These are phyloP conservation scores for Lipomyces spencermartinsiae DNA, from an alignment of 805 yeast species.

Conservation along the genomic window DNA sequence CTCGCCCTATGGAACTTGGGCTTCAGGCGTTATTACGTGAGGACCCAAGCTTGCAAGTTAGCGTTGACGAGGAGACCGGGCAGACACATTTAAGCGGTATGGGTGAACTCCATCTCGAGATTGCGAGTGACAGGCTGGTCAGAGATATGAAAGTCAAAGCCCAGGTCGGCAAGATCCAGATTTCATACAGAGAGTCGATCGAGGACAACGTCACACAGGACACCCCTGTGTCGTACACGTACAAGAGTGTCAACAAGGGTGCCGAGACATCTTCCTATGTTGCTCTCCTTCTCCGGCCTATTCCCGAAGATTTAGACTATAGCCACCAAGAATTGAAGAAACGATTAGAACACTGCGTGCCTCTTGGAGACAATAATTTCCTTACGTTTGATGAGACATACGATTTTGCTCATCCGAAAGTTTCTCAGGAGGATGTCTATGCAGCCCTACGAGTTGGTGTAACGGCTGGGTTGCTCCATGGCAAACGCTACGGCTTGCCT, in stretches of 20 bases:
- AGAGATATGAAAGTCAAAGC: conserved; percentile 83
- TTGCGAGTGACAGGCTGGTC: conserved; percentile 78
- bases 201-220: conserved; percentile 11
- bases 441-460: conserved; percentile 45
- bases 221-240: conserved; percentile 26
- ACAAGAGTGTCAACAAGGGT: conserved; percentile 39
- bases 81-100: conserved; percentile 91
- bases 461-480: conserved; percentile 52
- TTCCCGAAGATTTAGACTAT: conserved; percentile 42
- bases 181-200: conserved; percentile 83
- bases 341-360: conserved; percentile 38
- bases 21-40: conserved; percentile 73
- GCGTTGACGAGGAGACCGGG: conserved; percentile 80
- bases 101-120: conserved; percentile 96
- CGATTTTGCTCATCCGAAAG: conserved; percentile 40
- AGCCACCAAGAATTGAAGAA: conserved; percentile 52
- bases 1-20: conserved; percentile 72
- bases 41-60: conserved; percentile 83
- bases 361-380: conserved; percentile 32
- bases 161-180: conserved; percentile 81
- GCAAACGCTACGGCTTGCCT: conserved; percentile 53
- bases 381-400: conserved; percentile 18
- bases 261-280: conserved; percentile 44
- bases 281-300: conserved; percentile 42
- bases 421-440: conserved; percentile 44